A percentile compares a stretch with the other conserved stretches of the same genome.
phyloP scores from a whole-genome alignment of 257 asterid species.

The Buddleja alternifolia region DNA sequence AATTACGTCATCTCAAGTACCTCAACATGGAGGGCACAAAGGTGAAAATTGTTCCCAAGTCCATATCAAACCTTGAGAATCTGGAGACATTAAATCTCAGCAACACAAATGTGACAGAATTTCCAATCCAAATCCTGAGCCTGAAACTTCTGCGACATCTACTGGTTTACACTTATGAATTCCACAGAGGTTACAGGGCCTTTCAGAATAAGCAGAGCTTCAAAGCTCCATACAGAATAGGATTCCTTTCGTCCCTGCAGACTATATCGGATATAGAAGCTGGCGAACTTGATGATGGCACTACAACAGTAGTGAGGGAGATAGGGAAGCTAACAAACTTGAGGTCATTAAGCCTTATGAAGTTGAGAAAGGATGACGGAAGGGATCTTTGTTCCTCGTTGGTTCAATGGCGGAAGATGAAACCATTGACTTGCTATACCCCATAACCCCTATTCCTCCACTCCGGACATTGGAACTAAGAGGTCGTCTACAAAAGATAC shows the following conservation, averaged over 20 bases:
- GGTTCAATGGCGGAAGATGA: background rate
- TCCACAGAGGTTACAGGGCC: background rate
- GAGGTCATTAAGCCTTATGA: slow-evolving; percentile 19
- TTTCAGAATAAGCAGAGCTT: background rate
- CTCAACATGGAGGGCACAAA: background rate
- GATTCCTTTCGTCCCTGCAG: slow-evolving; percentile 18
- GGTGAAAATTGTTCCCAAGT: too few species aligned
- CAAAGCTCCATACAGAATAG: slow-evolving; percentile 1
- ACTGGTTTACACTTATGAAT: background rate
- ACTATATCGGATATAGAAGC: slow-evolving; percentile 11
- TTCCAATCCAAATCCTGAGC: slow-evolving; percentile 28
- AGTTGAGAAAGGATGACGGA: slow-evolving; percentile 31
- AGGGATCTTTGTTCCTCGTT: slow-evolving; percentile 32
- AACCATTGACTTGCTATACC: slow-evolving; percentile 1
- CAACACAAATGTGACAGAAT: background rate
- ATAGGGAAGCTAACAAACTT: slow-evolving; percentile 30
- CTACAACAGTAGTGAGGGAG: slow-evolving; percentile 3
- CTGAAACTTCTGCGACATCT: slow-evolving; percentile 28
- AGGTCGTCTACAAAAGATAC: slow-evolving; percentile 20
- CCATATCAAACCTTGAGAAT: slow-evolving; percentile 25
- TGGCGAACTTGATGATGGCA: too few species aligned
- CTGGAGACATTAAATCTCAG: slow-evolving; percentile 23
- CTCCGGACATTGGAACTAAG: background rate
- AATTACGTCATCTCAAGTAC: slow-evolving; percentile 29
- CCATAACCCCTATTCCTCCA: background rate